A percentile compares a stretch with the other conserved stretches of the same genome.
Conservation (phyloP, 192 early-diverging fungal species). For the Backusella mclennaniae region DNA sequence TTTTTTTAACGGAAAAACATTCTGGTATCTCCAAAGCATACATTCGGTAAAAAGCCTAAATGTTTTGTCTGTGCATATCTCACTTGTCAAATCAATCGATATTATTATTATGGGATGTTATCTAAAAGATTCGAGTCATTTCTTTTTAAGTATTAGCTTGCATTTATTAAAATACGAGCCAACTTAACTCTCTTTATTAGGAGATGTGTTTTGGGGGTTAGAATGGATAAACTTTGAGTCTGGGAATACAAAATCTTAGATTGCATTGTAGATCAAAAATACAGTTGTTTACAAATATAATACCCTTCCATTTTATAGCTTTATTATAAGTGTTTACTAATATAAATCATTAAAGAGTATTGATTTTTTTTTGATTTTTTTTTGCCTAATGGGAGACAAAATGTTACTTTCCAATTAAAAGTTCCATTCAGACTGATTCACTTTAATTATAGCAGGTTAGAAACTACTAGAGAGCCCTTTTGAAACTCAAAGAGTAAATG, state of each 20-base stretch:
- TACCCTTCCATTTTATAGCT: not conserved
- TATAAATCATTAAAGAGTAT: no score
- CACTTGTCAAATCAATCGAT: not conserved
- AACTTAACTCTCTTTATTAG: not conserved
- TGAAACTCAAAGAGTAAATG: not conserved
- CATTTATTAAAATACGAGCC: not conserved
- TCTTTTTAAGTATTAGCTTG: not conserved
- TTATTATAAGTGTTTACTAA: not conserved
- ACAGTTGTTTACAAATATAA: not conserved
- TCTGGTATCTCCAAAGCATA: not conserved
- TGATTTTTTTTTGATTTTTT: no score
- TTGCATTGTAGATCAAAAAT: not conserved
- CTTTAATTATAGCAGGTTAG: not conserved
- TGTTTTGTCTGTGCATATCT: constrained; percentile 2
- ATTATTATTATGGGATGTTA: not conserved
- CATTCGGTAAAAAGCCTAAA: not conserved
- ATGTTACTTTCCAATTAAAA: not conserved
- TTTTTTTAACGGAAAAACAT: not conserved
- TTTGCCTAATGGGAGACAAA: not conserved
- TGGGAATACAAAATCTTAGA: not conserved
- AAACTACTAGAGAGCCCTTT: not conserved
- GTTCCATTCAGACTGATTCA: not conserved
- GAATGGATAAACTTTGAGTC: not conserved
- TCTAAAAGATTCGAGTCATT: not conserved
- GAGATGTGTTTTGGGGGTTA: not conserved